phyloP scores from a whole-genome alignment of 2,329 filamentous ascomycete species.

The Neospermospora avenae region DNA sequence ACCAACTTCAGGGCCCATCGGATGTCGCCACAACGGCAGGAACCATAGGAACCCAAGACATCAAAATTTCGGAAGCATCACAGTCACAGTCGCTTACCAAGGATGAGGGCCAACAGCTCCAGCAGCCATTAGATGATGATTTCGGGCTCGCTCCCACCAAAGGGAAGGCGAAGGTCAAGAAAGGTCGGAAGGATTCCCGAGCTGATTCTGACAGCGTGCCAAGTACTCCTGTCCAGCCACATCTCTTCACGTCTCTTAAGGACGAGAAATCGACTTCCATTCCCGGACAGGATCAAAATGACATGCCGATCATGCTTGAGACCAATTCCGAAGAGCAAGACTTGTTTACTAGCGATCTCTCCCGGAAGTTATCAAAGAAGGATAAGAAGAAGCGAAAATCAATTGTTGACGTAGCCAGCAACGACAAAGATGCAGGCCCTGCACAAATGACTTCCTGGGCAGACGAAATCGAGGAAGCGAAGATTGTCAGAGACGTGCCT shows the following conservation, averaged over 20 bases:
- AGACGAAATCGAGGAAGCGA: slow-evolving; percentile 32
- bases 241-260: background rate
- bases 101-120: slow-evolving; percentile 5
- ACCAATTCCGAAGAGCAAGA: slow-evolving; percentile 2
- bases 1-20: background rate
- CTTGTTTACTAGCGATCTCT: slow-evolving; percentile 12
- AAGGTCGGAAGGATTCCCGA: slow-evolving; percentile 19
- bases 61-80: background rate
- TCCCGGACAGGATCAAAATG: background rate
- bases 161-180: slow-evolving; percentile 29
- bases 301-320: slow-evolving; percentile 12
- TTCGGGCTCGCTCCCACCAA: slow-evolving; percentile 21
- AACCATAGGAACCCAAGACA: background rate
- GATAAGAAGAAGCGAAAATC: slow-evolving; percentile 35
- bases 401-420: slow-evolving; percentile 16
- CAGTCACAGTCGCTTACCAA: background rate
- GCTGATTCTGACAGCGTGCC: slow-evolving; percentile 15
- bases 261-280: background rate
- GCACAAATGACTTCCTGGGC: slow-evolving; percentile 30
- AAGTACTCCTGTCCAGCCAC: slow-evolving; percentile 2
- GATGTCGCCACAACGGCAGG: background rate
- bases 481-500: slow-evolving; percentile 28
- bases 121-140: slow-evolving; percentile 10
- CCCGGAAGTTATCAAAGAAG: slow-evolving; percentile 28
- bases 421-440: slow-evolving; percentile 7